Conservation (phyloP, 2,329 filamentous ascomycete genomes). For the Penicillium sp. region DNA sequence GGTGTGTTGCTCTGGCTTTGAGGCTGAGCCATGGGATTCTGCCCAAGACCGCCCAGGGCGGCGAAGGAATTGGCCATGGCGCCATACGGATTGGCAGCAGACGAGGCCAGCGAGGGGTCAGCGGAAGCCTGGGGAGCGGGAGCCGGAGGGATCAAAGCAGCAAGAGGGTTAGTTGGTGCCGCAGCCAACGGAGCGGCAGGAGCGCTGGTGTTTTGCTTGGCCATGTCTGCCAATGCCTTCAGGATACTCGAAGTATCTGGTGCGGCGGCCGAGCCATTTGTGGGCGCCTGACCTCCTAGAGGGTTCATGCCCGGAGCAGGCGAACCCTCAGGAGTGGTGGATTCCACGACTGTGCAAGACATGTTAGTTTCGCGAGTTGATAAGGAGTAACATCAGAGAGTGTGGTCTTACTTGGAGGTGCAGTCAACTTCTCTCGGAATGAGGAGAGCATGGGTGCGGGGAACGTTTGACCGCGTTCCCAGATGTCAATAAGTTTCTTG, state of each 20-base stretch:
- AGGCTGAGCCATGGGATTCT: constrained; percentile 35
- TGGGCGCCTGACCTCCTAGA: constrained; percentile 25
- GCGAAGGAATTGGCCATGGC: constrained; percentile 47
- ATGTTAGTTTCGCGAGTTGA: constrained; percentile 26
- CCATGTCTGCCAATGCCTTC: constrained; percentile 74
- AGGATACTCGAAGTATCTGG: constrained; percentile 64
- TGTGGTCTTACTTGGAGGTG: constrained; percentile 60
- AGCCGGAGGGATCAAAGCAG: constrained; percentile 49
- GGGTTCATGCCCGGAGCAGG: constrained; percentile 45
- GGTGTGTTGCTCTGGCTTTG: constrained; percentile 41
- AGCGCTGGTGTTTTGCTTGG: constrained; percentile 63
- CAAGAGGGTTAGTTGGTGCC: constrained; percentile 43
- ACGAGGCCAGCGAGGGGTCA: constrained; percentile 44
- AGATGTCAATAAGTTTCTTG: constrained; percentile 91
- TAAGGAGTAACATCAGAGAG: constrained; percentile 7
- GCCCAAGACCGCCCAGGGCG: constrained; percentile 40
- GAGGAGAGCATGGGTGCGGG: constrained; percentile 70
- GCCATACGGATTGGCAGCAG: constrained; percentile 54
- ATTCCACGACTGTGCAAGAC: constrained; percentile 51
- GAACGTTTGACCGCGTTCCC: constrained; percentile 94
- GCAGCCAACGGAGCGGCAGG: constrained; percentile 38
- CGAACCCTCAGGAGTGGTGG: constrained; percentile 63
- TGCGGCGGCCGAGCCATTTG: constrained; percentile 33
- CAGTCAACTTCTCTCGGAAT: constrained; percentile 75
- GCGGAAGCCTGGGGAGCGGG: constrained; percentile 31